Evolutionary conservation across 768 basidiomycete species (phyloP).

Genomic region (Suillus americanus): DNA sequence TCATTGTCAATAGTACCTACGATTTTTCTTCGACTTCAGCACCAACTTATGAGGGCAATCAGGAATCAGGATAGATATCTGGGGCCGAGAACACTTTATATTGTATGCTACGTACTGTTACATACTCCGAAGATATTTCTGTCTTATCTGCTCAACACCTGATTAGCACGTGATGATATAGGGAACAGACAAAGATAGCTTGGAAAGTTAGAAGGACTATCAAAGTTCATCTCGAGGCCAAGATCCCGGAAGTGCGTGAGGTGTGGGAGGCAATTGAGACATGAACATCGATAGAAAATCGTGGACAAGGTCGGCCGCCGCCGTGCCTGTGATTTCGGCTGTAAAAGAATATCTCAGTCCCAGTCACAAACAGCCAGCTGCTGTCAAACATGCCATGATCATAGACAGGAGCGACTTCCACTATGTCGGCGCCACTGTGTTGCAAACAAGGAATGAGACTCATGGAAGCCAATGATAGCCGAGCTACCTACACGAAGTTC

Average conservation of each 20-base stretch:
- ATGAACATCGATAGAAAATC: constrained; percentile 44
- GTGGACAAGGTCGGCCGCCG: constrained; percentile 45
- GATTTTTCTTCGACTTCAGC: not conserved
- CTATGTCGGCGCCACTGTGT: constrained; percentile 64
- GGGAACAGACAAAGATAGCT: constrained; percentile 2
- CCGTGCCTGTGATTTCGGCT: constrained; percentile 43
- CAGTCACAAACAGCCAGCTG: not conserved
- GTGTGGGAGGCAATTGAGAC: constrained; percentile 25
- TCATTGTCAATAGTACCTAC: not conserved
- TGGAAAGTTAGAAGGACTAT: constrained; percentile 1
- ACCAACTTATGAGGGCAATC: not conserved
- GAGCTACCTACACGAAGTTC: constrained; percentile 67
- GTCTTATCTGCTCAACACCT: constrained; percentile 1
- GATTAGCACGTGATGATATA: constrained; percentile 1
- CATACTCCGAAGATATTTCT: constrained; percentile 3
- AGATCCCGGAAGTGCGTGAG: constrained; percentile 11
- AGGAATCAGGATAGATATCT: not conserved
- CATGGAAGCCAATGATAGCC: not conserved
- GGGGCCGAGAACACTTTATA: not conserved
- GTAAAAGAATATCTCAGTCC: constrained; percentile 1
- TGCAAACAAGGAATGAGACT: constrained; percentile 3
- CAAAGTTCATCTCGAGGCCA: constrained; percentile 23
- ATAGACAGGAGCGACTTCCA: constrained; percentile 75
- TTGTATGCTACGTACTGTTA: not conserved
- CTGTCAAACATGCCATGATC: constrained; percentile 51